phyloP scores from a whole-genome alignment of 108 stramenopile species.

The Pseudonitzschia multiseries region DNA sequence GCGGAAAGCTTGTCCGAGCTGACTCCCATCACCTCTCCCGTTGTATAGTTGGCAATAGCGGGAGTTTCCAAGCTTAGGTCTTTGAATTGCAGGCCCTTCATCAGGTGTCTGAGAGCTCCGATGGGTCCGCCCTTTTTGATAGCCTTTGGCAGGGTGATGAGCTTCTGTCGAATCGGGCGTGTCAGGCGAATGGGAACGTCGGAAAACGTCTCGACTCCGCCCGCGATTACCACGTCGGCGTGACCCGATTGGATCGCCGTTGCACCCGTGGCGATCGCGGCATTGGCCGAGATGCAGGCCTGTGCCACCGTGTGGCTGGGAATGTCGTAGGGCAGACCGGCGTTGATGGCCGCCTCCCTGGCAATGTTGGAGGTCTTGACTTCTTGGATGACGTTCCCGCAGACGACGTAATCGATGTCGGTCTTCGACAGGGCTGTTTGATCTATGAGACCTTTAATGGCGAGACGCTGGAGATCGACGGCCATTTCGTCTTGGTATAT shows the following conservation, averaged over 20 bases:
- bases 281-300: constrained; percentile 96
- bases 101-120: constrained; percentile 71
- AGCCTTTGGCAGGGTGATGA: constrained; percentile 91
- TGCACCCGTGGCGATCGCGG: constrained; percentile 91
- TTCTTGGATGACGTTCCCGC: constrained; percentile 95
- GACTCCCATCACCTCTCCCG: constrained; percentile 99
- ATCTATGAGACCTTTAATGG: constrained; percentile 89
- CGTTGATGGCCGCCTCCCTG: constrained; percentile 92
- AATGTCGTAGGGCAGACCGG: constrained; percentile 87
- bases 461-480: constrained; percentile 94
- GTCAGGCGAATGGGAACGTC: constrained; percentile 96
- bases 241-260: constrained; percentile 93
- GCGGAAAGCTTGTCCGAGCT: constrained; percentile 91
- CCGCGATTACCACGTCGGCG: constrained; percentile 92
- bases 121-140: constrained; percentile 93
- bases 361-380: constrained; percentile 95
- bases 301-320: constrained; percentile 95
- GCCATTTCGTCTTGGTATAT: constrained; percentile 94
- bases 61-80: constrained; percentile 95
- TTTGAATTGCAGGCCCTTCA: constrained; percentile 89
- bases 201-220: constrained; percentile 94
- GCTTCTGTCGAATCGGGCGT: constrained; percentile 86
- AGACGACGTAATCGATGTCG: constrained; percentile 90
- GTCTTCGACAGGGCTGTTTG: constrained; percentile 91
- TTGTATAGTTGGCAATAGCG: constrained; percentile 98